A percentile compares a stretch with the other conserved stretches of the same genome.
phyloP scores from a whole-genome alignment of 495 filamentous ascomycete species.

The Neurospora tetraspora region DNA sequence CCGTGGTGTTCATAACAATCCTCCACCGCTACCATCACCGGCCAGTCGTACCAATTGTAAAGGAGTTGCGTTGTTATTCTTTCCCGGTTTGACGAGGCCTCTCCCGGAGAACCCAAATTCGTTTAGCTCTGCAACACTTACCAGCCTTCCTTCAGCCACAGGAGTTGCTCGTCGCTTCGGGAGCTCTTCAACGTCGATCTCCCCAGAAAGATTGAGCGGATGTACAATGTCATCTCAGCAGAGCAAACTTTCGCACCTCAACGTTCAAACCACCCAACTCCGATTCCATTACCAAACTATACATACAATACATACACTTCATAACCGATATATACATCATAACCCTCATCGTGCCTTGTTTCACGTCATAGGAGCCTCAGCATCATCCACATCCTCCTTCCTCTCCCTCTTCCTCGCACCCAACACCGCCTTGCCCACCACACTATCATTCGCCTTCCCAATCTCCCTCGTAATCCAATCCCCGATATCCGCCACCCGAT shows the following conservation, averaged over 20 bases:
- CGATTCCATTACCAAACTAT: background rate
- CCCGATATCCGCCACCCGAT: conserved; percentile 70
- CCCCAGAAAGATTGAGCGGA: background rate
- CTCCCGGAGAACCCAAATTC: too few relatives aligned
- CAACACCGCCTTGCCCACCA: conserved; percentile 68
- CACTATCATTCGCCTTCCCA: conserved; percentile 63
- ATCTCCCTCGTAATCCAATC: conserved; percentile 83
- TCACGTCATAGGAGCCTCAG: background rate
- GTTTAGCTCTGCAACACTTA: background rate
- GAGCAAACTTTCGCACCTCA: background rate
- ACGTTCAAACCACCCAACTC: background rate
- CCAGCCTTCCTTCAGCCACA: background rate
- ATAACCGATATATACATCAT: background rate
- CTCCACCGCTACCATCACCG: too few relatives aligned
- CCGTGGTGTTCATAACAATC: too few relatives aligned
- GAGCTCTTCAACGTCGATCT: background rate
- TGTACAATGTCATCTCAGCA: background rate
- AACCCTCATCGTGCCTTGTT: background rate
- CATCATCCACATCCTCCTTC: background rate
- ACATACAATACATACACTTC: background rate
- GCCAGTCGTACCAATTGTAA: too few relatives aligned
- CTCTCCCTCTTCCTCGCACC: conserved; percentile 33
- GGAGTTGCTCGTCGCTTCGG: background rate
- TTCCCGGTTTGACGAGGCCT: too few relatives aligned
- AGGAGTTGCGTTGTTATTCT: too few relatives aligned